These are phyloP conservation scores for Straminergon stramineum DNA, from an alignment of 225 moss, liverwort and hornwort species.

Conservation along the genomic window DNA sequence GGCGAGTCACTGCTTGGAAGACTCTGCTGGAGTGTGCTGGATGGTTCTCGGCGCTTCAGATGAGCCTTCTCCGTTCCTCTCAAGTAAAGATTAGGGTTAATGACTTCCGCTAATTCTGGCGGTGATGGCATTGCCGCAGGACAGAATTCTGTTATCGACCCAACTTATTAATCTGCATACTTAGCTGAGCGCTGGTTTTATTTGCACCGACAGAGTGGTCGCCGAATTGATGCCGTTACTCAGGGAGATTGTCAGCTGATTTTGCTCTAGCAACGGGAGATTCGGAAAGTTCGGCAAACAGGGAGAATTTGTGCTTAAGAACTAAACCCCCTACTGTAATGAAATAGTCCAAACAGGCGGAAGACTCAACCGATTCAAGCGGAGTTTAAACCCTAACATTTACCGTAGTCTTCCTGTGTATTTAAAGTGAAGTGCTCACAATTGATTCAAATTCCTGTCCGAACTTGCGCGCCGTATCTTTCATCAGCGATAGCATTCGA, in stretches of 20 bases:
- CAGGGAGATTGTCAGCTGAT: not conserved
- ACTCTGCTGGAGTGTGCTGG: not conserved
- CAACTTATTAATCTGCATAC: not conserved
- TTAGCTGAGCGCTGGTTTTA: not conserved
- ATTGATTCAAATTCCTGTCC: not conserved
- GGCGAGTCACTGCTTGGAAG: not conserved
- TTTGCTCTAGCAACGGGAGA: not conserved
- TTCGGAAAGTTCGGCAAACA: not conserved
- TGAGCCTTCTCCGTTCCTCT: not conserved
- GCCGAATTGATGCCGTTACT: not conserved
- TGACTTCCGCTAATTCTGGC: not conserved
- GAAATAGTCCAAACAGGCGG: not conserved
- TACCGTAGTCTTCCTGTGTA: not conserved
- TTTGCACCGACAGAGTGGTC: not conserved
- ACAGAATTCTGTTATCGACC: not conserved
- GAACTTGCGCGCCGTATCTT: not conserved
- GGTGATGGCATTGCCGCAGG: not conserved
- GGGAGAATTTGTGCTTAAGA: too few relatives aligned
- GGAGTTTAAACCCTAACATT: too few relatives aligned
- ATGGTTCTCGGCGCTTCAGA: not conserved
- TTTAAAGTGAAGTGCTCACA: too few relatives aligned
- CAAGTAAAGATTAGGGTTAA: not conserved
- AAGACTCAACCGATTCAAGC: not conserved
- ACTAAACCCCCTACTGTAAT: not conserved
- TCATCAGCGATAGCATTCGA: not conserved